These are phyloP conservation scores for Pestalotiopsis sp. DNA, from an alignment of 2,329 filamentous ascomycete species.

Conservation along the genomic window DNA sequence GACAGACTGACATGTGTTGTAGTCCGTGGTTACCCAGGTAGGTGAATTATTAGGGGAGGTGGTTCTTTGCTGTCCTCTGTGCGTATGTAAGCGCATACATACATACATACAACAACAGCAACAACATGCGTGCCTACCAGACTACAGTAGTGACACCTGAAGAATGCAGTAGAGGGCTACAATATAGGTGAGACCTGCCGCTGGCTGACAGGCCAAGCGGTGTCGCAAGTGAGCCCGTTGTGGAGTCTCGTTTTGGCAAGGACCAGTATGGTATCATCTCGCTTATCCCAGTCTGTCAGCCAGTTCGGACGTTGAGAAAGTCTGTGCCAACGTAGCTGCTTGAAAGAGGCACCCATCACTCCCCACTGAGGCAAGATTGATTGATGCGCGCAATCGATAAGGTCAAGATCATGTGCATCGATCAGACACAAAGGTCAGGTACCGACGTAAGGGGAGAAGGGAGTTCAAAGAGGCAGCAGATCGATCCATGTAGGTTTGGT, in stretches of 20 bases:
- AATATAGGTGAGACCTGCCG: background rate
- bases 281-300: background rate
- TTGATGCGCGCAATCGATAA: too few species aligned
- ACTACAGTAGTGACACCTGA: background rate
- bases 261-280: constrained; percentile 4
- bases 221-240: constrained; percentile 6
- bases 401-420: background rate
- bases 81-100: background rate
- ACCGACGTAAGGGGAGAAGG: background rate
- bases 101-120: too few species aligned
- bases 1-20: constrained; percentile 7
- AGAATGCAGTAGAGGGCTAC: background rate
- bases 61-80: background rate
- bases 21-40: background rate
- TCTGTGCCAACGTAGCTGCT: background rate
- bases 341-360: background rate
- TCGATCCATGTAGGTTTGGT: too few species aligned
- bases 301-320: background rate
- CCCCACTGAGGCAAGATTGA: too few species aligned
- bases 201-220: background rate
- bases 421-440: background rate
- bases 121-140: too few species aligned
- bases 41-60: too few species aligned
- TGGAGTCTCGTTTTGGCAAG: constrained; percentile 3
- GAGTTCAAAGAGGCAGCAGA: too few species aligned